Conservation (phyloP, 495 filamentous ascomycete genomes). For the Darksidea phi region DNA sequence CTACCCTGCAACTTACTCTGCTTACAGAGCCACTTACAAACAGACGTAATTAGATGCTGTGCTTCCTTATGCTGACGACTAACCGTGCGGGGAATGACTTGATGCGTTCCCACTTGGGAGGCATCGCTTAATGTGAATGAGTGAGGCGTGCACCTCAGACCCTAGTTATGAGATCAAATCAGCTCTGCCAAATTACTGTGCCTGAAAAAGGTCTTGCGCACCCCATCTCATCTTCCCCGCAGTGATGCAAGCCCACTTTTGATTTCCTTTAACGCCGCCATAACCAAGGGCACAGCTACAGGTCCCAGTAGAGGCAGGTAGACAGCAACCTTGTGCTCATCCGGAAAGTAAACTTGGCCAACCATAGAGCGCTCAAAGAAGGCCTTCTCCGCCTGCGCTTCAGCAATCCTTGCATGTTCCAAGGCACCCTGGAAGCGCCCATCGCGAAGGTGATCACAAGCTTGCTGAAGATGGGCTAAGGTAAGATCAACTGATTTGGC, state of each 20-base stretch:
- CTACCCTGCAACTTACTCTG: too few species aligned
- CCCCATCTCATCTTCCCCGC: constrained; percentile 35
- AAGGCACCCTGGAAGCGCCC: constrained; percentile 67
- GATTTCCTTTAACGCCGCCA: constrained; percentile 78
- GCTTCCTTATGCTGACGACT: too few species aligned
- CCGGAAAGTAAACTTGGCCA: constrained; percentile 94
- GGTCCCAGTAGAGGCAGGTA: constrained; percentile 90
- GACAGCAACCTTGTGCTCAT: constrained; percentile 98
- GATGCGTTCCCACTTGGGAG: too few species aligned
- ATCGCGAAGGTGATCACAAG: constrained; percentile 70
- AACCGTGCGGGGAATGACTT: too few species aligned
- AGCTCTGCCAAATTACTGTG: too few species aligned
- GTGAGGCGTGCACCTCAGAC: too few species aligned
- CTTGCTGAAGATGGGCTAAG: constrained; percentile 67
- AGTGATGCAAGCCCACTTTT: constrained; percentile 52
- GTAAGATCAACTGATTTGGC: constrained; percentile 81
- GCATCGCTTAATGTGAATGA: too few species aligned
- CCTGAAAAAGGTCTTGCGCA: background rate
- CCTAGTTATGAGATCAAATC: too few species aligned
- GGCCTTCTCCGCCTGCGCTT: constrained; percentile 83
- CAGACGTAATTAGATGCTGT: too few species aligned
- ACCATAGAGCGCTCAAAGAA: constrained; percentile 99
- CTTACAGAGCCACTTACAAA: too few species aligned
- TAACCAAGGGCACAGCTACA: constrained; percentile 83
- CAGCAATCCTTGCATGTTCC: constrained; percentile 76